Evolutionary conservation across 768 basidiomycete species (phyloP).

Genomic region (Pulveroboletus frians): DNA sequence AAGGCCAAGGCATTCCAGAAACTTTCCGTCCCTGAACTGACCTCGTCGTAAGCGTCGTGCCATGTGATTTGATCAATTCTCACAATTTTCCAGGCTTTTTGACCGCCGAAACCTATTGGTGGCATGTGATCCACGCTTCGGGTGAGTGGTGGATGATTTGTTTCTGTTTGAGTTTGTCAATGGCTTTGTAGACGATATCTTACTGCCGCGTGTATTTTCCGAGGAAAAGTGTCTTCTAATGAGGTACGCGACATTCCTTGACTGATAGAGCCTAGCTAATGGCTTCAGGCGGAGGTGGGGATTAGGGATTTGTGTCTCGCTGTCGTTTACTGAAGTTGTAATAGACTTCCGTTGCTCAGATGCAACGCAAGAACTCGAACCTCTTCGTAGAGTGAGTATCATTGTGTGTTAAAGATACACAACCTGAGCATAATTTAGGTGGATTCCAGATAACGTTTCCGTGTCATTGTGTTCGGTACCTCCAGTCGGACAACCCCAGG

Average conservation of each 20-base stretch:
- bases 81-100: conserved; percentile 51
- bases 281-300: conserved; percentile 48
- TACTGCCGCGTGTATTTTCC: conserved; percentile 83
- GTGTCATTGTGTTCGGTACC: conserved; percentile 79
- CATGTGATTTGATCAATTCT: not conserved
- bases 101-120: conserved; percentile 77
- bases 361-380: conserved; percentile 70
- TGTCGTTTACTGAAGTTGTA: conserved; percentile 5
- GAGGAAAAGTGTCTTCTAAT: conserved; percentile 73
- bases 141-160: conserved; percentile 35
- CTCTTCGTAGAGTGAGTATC: conserved; percentile 72
- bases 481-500: conserved; percentile 72
- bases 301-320: conserved; percentile 20
- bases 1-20: conserved; percentile 57
- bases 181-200: conserved; percentile 60
- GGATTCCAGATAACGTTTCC: conserved; percentile 90
- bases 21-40: conserved; percentile 62
- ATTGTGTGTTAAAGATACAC: not conserved
- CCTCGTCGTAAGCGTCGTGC: conserved; percentile 52
- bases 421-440: conserved; percentile 37
- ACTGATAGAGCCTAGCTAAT: not conserved
- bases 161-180: not conserved
- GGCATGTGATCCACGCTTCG: conserved; percentile 74
- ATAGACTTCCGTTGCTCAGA: conserved; percentile 63
- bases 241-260: conserved; percentile 50